Base-by-base conservation (phyloP, 768 basidiomycete genomes). In the Termitomyces sp. region DNA sequence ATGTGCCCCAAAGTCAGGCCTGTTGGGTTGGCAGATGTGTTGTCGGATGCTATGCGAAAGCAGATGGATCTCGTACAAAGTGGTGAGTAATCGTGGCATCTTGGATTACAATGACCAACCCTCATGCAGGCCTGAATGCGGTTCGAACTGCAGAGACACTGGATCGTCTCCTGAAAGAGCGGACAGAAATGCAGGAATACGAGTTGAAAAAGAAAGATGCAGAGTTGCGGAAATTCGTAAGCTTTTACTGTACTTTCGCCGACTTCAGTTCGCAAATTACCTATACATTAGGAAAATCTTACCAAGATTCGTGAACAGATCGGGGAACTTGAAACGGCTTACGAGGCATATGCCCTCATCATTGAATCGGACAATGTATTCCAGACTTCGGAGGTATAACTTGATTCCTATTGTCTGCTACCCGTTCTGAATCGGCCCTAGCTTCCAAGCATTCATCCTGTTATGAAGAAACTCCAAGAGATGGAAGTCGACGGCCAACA, bases 1-100 rank as follows among this genome's bases (percentile, higher is more conserved):
- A 62, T 74, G 0, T 72, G 70, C 48, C 48, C 53, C 0, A 56
- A 65, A 32, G 70, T 74, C 44, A 52, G 53, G 27, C 73, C 72
- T 7, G 53, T 42, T 9, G 68, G 65, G 36, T 65, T 74, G 57
- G 67, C 67, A 6, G 46, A 58, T 42, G 59, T 62, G 24, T 55
- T 74, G 22, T 57, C 55, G 5, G 47, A 62, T 16, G 55, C 55
- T 20, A 58, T 58, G 57, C 34, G 32, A 30, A 59, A 56, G 32
- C 50, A 64, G 33, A 56, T 59, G 51, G 42, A 53, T n/a, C 53
- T 64, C 22, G 39, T 57, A 14, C 50, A 49, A 36, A 59, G 48
- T 46, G 58, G 63, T 59, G 18, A 20, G 60, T 52, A 9, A 27
- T 24, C 5, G 7, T n/a, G 10, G 13, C 24, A 13, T 32, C 12